Evolutionary conservation across 257 asterid species (phyloP).

Genomic region (Knoxia roxburghii): DNA sequence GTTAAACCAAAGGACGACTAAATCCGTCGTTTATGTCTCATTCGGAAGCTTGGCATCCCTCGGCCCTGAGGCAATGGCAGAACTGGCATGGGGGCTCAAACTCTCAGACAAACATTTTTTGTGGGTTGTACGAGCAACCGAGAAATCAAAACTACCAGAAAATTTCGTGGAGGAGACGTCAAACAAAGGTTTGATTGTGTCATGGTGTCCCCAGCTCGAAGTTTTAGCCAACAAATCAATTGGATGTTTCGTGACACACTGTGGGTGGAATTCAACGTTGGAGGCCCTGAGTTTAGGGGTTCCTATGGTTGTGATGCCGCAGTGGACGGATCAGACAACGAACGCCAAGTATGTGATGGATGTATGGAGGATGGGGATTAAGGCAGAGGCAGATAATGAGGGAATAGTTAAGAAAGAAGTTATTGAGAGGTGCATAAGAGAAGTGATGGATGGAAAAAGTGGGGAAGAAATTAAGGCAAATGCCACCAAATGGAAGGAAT

Average conservation of each 20-base stretch:
- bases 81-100: constrained; percentile 15
- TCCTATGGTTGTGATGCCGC: constrained; percentile 28
- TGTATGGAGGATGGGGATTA: constrained; percentile 40
- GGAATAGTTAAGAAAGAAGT: constrained; percentile 32
- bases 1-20: constrained; percentile 7
- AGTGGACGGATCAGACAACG: constrained; percentile 44
- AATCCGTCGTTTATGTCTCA: constrained; percentile 26
- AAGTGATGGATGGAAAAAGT: constrained; percentile 29
- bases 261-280: constrained; percentile 59
- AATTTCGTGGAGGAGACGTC: not conserved
- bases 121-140: constrained; percentile 13
- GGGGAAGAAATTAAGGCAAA: constrained; percentile 28
- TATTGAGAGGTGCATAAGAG: constrained; percentile 16
- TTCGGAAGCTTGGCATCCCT: constrained; percentile 24
- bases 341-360: constrained; percentile 34
- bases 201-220: constrained; percentile 21
- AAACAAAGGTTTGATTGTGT: constrained; percentile 1
- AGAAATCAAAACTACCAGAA: constrained; percentile 8
- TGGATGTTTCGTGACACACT: constrained; percentile 36
- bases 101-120: not conserved
- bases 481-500: constrained; percentile 27
- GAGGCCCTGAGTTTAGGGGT: constrained; percentile 36
- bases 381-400: constrained; percentile 18
- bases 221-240: constrained; percentile 21
- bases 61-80: constrained; percentile 17